Conservation (phyloP, 768 basidiomycete species). For the Serendipita sp. region DNA sequence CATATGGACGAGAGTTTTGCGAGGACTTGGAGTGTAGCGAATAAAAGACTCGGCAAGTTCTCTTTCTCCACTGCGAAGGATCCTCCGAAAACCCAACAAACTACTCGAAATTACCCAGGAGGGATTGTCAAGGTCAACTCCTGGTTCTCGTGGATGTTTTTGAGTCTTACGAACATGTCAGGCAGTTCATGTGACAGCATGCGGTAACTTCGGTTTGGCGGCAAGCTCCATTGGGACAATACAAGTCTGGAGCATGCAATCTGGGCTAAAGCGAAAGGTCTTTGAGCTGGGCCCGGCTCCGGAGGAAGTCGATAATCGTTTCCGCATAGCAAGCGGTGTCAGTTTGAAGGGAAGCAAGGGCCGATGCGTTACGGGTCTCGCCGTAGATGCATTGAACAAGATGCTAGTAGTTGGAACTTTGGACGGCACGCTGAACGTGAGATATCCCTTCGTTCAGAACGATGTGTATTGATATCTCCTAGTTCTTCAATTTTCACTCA, state of each 20-base stretch:
- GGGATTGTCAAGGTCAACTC: constrained; percentile 57
- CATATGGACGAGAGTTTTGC: constrained; percentile 72
- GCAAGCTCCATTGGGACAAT: constrained; percentile 70
- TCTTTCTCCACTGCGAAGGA: constrained; percentile 44
- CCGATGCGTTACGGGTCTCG: constrained; percentile 64
- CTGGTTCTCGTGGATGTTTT: constrained; percentile 5
- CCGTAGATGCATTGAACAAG: constrained; percentile 71
- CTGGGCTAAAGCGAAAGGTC: constrained; percentile 66
- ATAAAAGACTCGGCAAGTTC: constrained; percentile 68
- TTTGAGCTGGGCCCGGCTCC: constrained; percentile 57
- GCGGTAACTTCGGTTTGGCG: constrained; percentile 88
- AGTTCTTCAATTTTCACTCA: constrained; percentile 97
- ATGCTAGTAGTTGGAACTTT: constrained; percentile 68
- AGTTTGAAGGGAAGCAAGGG: constrained; percentile 25
- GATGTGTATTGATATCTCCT: background rate
- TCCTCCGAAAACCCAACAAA: constrained; percentile 26
- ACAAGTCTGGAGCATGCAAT: constrained; percentile 94
- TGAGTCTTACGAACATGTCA: background rate
- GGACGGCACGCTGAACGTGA: constrained; percentile 78
- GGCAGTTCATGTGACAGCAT: constrained; percentile 77
- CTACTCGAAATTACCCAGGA: constrained; percentile 26
- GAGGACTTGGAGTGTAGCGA: constrained; percentile 75
- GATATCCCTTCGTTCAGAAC: constrained; percentile 19
- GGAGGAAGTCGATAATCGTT: constrained; percentile 30
- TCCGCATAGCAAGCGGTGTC: constrained; percentile 21